phyloP scores from a whole-genome alignment of 441 rosid genomes.

The Melianthus villosus region DNA sequence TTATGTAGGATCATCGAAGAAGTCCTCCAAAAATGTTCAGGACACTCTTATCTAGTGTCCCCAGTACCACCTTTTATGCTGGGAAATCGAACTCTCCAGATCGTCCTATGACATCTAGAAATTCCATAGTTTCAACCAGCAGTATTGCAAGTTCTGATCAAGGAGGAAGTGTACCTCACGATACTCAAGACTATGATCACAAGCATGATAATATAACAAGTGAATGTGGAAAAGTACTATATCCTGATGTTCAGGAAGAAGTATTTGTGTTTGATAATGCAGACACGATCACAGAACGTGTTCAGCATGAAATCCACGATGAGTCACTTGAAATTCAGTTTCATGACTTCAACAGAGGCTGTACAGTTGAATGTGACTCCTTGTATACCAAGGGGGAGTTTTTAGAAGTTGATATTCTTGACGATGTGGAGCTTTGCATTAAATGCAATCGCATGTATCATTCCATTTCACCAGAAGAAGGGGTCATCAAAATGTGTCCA shows the following conservation, averaged over 20 bases:
- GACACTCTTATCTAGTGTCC: constrained; percentile 92
- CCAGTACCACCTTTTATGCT: constrained; percentile 61
- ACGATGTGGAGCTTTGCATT: constrained; percentile 32
- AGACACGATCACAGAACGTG: constrained; percentile 27
- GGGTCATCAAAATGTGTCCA: constrained; percentile 39
- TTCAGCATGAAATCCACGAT: constrained; percentile 22
- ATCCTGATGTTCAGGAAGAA: constrained; percentile 36
- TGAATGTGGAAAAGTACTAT: constrained; percentile 21
- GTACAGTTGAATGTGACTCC: constrained; percentile 22
- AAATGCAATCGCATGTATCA: constrained; percentile 42
- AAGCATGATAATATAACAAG: constrained; percentile 22
- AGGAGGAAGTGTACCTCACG: constrained; percentile 30
- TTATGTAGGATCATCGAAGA: constrained; percentile 79
- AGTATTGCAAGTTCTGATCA: constrained; percentile 55
- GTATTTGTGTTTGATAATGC: constrained; percentile 39
- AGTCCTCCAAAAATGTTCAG: constrained; percentile 95
- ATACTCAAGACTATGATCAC: constrained; percentile 36
- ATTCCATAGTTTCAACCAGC: constrained; percentile 56
- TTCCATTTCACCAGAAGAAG: constrained; percentile 22
- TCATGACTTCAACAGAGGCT: constrained; percentile 24
- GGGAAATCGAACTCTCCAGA: constrained; percentile 52
- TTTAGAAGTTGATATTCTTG: constrained; percentile 30
- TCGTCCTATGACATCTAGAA: constrained; percentile 41
- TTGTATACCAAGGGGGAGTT: constrained; percentile 24
- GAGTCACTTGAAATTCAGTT: constrained; percentile 22